Evolutionary conservation across 176 grass and related monocot species (phyloP).

Genomic region (Tillandsia fasciculata): DNA sequence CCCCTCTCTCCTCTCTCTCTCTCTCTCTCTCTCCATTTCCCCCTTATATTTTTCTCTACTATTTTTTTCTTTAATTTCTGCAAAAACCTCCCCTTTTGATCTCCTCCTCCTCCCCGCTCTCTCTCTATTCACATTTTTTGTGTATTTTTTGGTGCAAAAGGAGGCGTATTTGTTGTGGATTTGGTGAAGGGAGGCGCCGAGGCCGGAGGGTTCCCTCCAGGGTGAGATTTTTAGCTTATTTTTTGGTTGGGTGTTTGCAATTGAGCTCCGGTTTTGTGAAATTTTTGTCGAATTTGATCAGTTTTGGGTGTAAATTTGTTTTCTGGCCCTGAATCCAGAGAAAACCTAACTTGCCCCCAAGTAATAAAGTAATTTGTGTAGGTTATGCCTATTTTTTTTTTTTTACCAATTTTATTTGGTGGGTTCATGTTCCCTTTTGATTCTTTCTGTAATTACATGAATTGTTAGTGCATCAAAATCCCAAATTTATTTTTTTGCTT

Average conservation of each 20-base stretch:
- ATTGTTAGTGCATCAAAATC: no score
- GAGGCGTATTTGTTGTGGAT: slow-evolving; percentile 4
- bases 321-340: not conserved
- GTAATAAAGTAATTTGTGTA: no score
- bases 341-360: no score
- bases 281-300: not conserved
- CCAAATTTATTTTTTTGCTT: no score
- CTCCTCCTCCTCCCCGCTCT: not conserved
- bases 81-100: not conserved
- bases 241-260: not conserved
- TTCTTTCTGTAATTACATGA: no score
- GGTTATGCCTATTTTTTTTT: no score
- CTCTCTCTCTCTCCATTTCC: not conserved
- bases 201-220: slow-evolving; percentile 8
- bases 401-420: no score
- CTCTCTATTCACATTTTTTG: slow-evolving; percentile 4
- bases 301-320: not conserved
- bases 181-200: slow-evolving; percentile 7
- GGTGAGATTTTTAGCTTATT: not conserved
- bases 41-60: not conserved
- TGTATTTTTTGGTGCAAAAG: slow-evolving; percentile 1
- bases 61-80: not conserved
- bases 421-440: no score
- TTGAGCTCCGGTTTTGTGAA: not conserved
- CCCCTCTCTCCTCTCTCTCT: slow-evolving; percentile 24